A percentile compares a stretch with the other conserved stretches of the same genome.
Conservation (phyloP, 1,139 yeast genomes). For the Pichia sp. region DNA sequence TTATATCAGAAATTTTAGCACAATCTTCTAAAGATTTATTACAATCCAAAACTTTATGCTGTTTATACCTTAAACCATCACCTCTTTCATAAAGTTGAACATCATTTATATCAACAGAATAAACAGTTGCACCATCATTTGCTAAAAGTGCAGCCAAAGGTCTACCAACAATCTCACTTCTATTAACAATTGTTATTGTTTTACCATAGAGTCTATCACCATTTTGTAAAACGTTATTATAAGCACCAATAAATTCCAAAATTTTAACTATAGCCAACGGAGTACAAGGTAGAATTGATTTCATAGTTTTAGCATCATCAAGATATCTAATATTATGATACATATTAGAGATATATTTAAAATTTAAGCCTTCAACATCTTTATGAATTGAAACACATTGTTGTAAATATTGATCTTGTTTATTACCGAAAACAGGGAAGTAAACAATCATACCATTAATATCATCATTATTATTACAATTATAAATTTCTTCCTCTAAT, state of each 20-base stretch:
- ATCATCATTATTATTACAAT: slow-evolving; percentile 67
- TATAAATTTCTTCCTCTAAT: slow-evolving; percentile 72
- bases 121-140: slow-evolving; percentile 94
- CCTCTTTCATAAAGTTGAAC: slow-evolving; percentile 92
- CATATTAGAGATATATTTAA: slow-evolving; percentile 84
- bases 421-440: slow-evolving; percentile 93
- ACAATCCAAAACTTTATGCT: slow-evolving; percentile 73
- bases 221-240: slow-evolving; percentile 70
- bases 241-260: slow-evolving; percentile 81
- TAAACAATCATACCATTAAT: slow-evolving; percentile 97
- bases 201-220: slow-evolving; percentile 93
- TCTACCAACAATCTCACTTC: slow-evolving; percentile 95
- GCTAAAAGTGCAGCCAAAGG: slow-evolving; percentile 94
- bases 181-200: slow-evolving; percentile 79
- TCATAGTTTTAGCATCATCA: slow-evolving; percentile 56
- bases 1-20: slow-evolving; percentile 75
- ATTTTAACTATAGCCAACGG: slow-evolving; percentile 93
- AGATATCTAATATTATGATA: slow-evolving; percentile 85
- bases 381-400: slow-evolving; percentile 82
- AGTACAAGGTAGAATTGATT: slow-evolving; percentile 91
- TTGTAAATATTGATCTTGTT: slow-evolving; percentile 91
- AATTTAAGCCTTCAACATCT: slow-evolving; percentile 94
- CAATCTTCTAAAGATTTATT: slow-evolving; percentile 52
- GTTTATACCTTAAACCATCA: slow-evolving; percentile 71
- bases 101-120: slow-evolving; percentile 81